Conservation (phyloP, 179 eudicot species). For the Silene noctiflora region DNA sequence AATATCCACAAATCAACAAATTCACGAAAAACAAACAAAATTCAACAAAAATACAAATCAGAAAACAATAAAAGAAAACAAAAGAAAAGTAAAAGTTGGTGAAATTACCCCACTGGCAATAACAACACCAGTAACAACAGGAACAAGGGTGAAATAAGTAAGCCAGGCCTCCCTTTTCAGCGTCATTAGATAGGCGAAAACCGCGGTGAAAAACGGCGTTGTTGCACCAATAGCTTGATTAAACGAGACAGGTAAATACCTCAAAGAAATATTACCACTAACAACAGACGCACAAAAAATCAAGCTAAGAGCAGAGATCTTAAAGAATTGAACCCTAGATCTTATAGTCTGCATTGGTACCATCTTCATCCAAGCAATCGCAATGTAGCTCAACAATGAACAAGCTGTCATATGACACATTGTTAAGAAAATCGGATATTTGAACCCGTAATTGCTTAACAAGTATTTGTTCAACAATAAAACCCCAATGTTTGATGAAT, state of each 20-base stretch:
- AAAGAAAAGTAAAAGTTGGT: not conserved
- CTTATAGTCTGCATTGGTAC: conserved; percentile 72
- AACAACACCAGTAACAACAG: conserved; percentile 81
- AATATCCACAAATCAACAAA: not conserved
- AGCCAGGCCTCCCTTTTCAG: conserved; percentile 85
- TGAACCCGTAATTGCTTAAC: conserved; percentile 69
- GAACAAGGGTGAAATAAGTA: conserved; percentile 61
- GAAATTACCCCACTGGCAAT: conserved; percentile 85
- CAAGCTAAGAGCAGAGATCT: conserved; percentile 64
- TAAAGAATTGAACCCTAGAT: conserved; percentile 62
- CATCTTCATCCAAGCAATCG: conserved; percentile 71
- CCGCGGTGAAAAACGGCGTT: conserved; percentile 85
- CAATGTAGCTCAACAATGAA: conserved; percentile 65
- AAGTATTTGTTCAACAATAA: conserved; percentile 66
- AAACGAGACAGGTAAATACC: conserved; percentile 71
- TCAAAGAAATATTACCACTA: conserved; percentile 64
- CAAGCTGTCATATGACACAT: conserved; percentile 91
- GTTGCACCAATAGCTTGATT: conserved; percentile 92
- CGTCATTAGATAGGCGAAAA: conserved; percentile 75
- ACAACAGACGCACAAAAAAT: conserved; percentile 76
- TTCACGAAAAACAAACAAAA: not conserved
- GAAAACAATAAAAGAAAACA: not conserved
- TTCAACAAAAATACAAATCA: not conserved
- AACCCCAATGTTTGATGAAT: conserved; percentile 77
- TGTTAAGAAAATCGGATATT: conserved; percentile 72